Conservation (phyloP, 805 yeast genomes). For the Candida awuae region DNA sequence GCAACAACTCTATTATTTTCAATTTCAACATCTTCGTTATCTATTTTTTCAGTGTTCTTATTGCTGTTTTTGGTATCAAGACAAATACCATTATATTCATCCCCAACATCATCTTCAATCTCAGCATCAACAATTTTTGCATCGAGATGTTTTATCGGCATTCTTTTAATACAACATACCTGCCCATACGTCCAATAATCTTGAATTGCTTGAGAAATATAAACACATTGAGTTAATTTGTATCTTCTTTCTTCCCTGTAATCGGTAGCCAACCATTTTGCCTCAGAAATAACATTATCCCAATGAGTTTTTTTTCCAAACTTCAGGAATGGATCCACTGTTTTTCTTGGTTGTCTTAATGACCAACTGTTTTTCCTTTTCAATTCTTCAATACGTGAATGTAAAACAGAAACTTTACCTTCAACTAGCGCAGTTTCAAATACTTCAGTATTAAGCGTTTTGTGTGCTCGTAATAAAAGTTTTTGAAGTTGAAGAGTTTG, state of each 20-base stretch:
- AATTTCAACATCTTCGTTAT: not conserved
- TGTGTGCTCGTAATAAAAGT: slow-evolving; percentile 77
- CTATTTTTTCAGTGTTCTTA: not conserved
- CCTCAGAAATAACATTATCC: slow-evolving; percentile 69
- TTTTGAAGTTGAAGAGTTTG: slow-evolving; percentile 82
- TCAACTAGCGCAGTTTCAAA: slow-evolving; percentile 81
- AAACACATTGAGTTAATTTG: slow-evolving; percentile 61
- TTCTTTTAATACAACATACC: slow-evolving; percentile 52
- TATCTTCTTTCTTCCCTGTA: slow-evolving; percentile 61
- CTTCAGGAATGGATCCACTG: slow-evolving; percentile 52
- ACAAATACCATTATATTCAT: not conserved
- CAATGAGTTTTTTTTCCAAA: slow-evolving; percentile 48
- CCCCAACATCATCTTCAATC: slow-evolving; percentile 2
- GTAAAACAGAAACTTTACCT: slow-evolving; percentile 83
- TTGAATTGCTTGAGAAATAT: slow-evolving; percentile 61
- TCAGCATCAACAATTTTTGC: not conserved
- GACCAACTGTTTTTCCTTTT: slow-evolving; percentile 88
- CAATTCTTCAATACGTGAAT: slow-evolving; percentile 86
- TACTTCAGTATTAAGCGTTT: slow-evolving; percentile 74
- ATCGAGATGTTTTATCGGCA: slow-evolving; percentile 31
- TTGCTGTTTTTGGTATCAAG: too few species aligned
- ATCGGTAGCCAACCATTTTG: slow-evolving; percentile 77
- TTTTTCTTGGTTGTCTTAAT: slow-evolving; percentile 70
- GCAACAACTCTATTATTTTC: slow-evolving; percentile 4
- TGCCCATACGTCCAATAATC: slow-evolving; percentile 79